Evolutionary conservation across 2,329 filamentous ascomycete species (phyloP).

Genomic region (Clarireedia hainanense): DNA sequence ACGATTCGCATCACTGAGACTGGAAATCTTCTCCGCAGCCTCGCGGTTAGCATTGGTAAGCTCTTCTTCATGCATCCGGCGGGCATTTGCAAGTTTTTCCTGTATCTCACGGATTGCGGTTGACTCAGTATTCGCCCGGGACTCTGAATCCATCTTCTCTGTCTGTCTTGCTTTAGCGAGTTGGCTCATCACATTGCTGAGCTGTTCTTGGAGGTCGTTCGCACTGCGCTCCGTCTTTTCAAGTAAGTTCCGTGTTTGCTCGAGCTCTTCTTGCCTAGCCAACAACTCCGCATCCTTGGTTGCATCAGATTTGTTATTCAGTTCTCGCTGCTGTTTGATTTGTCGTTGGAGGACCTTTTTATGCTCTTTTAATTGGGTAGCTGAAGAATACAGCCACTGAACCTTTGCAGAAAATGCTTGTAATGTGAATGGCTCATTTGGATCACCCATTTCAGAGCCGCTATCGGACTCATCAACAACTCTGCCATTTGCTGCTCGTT

Average conservation of each 20-base stretch:
- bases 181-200: constrained; percentile 29
- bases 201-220: constrained; percentile 24
- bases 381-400: constrained; percentile 67
- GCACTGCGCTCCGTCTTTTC: constrained; percentile 29
- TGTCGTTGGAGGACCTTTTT: constrained; percentile 84
- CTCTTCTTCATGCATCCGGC: constrained; percentile 5
- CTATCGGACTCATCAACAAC: constrained; percentile 52
- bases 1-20: not conserved
- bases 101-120: constrained; percentile 16
- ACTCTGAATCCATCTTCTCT: constrained; percentile 18
- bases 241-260: constrained; percentile 32
- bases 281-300: constrained; percentile 59
- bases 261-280: constrained; percentile 48
- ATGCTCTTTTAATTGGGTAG: constrained; percentile 75
- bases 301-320: constrained; percentile 79
- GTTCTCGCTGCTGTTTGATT: constrained; percentile 89
- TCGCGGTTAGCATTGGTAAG: constrained; percentile 5
- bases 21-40: constrained; percentile 2
- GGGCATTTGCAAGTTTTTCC: constrained; percentile 10
- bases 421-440: constrained; percentile 60
- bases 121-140: constrained; percentile 12
- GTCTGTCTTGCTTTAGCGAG: constrained; percentile 26
- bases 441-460: constrained; percentile 51
- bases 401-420: constrained; percentile 71
- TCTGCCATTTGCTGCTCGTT: constrained; percentile 48